phyloP scores from a whole-genome alignment of 352 stramenopile species.

The Globisporangium camurandrum region DNA sequence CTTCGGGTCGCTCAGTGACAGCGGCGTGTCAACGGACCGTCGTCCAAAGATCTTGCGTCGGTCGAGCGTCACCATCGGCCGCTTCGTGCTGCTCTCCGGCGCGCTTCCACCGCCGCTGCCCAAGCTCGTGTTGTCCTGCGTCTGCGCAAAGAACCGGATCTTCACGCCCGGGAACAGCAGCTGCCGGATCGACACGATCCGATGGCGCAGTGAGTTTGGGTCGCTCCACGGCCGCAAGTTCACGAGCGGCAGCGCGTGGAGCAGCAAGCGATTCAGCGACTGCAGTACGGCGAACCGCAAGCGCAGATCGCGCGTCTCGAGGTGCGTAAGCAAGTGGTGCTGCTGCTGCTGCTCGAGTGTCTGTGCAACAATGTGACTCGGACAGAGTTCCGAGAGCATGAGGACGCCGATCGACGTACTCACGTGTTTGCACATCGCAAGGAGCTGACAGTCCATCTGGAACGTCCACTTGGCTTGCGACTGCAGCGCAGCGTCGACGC shows the following conservation, averaged over 20 bases:
- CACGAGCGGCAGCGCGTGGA: conserved; percentile 51
- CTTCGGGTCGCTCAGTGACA: conserved; percentile 34
- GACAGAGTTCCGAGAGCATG: conserved; percentile 50
- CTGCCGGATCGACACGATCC: conserved; percentile 49
- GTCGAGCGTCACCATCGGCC: conserved; percentile 64
- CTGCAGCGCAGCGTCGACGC: conserved; percentile 28
- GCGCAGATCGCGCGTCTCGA: conserved; percentile 52
- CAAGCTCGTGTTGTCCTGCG: conserved; percentile 65
- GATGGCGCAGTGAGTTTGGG: conserved; percentile 34
- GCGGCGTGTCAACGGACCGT: conserved; percentile 12
- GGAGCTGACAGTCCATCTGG: conserved; percentile 67
- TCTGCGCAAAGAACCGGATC: conserved; percentile 60
- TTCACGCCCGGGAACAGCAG: conserved; percentile 72
- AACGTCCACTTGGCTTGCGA: conserved; percentile 62
- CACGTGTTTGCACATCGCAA: conserved; percentile 31
- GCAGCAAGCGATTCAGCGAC: conserved; percentile 45
- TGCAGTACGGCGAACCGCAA: conserved; percentile 53
- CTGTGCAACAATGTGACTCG: conserved; percentile 37
- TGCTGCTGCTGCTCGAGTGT: conserved; percentile 24
- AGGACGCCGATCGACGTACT: conserved; percentile 49
- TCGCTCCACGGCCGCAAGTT: conserved; percentile 51
- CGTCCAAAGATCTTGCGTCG: conserved; percentile 38
- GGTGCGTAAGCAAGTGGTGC: conserved; percentile 24
- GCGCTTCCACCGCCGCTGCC: conserved; percentile 23
- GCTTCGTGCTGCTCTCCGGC: conserved; percentile 36